phyloP scores from a whole-genome alignment of 1,284 basidiomycete species.

The Cutaneotrichosporon curvatum region DNA sequence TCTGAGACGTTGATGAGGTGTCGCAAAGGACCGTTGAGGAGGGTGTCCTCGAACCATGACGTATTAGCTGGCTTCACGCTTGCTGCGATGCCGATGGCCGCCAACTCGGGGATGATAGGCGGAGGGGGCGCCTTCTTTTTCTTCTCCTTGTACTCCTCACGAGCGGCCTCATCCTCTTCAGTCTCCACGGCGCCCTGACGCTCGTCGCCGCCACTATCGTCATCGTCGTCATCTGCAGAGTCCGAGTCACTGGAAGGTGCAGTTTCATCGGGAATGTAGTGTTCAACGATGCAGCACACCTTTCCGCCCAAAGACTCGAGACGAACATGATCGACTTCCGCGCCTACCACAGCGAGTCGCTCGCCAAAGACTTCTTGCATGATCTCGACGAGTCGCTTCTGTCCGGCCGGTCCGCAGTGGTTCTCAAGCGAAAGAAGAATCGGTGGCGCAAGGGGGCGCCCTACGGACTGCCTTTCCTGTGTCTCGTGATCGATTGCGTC shows the following conservation, averaged over 20 bases:
- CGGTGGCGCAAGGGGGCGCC: not conserved
- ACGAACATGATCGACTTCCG: not conserved
- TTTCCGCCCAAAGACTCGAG: constrained; percentile 10
- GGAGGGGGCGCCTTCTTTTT: constrained; percentile 1
- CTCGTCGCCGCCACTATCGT: too few relatives aligned
- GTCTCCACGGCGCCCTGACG: not conserved
- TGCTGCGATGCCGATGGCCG: constrained; percentile 11
- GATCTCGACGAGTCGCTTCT: constrained; percentile 15
- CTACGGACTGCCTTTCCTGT: not conserved
- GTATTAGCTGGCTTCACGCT: constrained; percentile 15
- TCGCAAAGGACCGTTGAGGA: constrained; percentile 9
- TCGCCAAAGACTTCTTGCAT: constrained; percentile 15
- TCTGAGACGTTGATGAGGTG: constrained; percentile 20
- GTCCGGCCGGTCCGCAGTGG: constrained; percentile 13
- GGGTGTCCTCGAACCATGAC: constrained; percentile 12
- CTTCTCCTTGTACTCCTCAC: not conserved
- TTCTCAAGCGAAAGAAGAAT: constrained; percentile 15
- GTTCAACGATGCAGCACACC: constrained; percentile 17
- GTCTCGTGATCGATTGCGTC: constrained; percentile 4
- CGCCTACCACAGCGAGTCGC: not conserved
- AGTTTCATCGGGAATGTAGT: constrained; percentile 9
- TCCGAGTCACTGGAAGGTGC: not conserved
- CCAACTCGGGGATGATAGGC: constrained; percentile 13
- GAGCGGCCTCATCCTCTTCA: not conserved
- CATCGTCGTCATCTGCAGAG: not conserved